Evolutionary conservation across 345 rosid genomes (phyloP), one percentile per base, ranked within the genome.

Genomic region (Chamaenerion angustifolium): DNA sequence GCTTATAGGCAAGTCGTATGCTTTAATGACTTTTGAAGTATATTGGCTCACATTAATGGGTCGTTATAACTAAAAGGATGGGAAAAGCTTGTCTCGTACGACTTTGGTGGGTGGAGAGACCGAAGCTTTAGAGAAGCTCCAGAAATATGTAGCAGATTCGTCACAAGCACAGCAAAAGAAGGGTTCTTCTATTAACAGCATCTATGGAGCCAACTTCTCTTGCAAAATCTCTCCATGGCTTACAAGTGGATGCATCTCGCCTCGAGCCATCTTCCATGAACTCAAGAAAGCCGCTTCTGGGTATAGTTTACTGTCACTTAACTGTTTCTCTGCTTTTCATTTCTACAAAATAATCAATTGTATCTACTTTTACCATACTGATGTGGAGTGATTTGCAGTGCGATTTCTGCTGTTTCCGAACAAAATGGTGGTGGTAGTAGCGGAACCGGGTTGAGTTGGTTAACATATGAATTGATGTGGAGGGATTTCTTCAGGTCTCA

Each of bases 141-240:
- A 75, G 64, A 84, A 71, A 60, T 80, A 78, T 65, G 85, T 82
- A 15, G 77, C 76, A 6, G 88, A 88, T 53, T 77, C 37, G 37
- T 31, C 84, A 64, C 80, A 64, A 72, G 82, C 92, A 50, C 84
- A 78, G 56, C 64, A 83, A 44, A 73, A 56, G 64, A 79, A 77
- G 60, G 37, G 37, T 2, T 31, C 37, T 40, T 55, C 55, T 56
- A 62, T 65, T 42, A 77, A 71, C 56, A 80, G 78, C 70, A 71
- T 84, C 48, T 84, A 69, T 62, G 92, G 95, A 57, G 92, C 96
- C 16, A 84, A 84, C 67, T 84, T 88, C 55, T 88, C 95, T 37
- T 84, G 95, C 77, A 88, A 88, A 62, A 82, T 88, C 40, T 84
- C 95, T 60, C 92, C 96, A 46, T 88, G 96, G 96, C 71, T 88